A percentile compares a stretch with the other conserved stretches of the same genome.
Conservation (phyloP, 352 stramenopile genomes). For the Phytophthora quininea region DNA sequence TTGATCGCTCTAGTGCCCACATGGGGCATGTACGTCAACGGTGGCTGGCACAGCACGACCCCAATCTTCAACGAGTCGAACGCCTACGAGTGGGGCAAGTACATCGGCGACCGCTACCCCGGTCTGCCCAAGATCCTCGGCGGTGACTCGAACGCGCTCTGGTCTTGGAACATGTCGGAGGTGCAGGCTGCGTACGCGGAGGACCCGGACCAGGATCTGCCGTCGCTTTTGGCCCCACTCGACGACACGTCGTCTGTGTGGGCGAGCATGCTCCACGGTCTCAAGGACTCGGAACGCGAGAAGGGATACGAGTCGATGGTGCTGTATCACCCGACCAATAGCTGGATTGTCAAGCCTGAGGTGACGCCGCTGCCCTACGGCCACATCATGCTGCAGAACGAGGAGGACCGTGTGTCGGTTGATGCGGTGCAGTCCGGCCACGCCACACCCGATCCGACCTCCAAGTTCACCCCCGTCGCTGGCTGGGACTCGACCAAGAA, state of each 20-base stretch:
- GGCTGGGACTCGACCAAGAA: constrained; percentile 10
- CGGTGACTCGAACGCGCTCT: constrained; percentile 19
- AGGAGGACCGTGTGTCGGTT: constrained; percentile 19
- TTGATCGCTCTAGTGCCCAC: constrained; percentile 19
- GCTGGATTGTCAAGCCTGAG: constrained; percentile 19
- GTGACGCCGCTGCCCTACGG: constrained; percentile 14
- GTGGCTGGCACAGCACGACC: constrained; percentile 9
- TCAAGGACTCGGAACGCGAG: constrained; percentile 14
- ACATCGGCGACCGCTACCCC: constrained; percentile 18
- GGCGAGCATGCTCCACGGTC: constrained; percentile 16
- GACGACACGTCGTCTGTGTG: constrained; percentile 30
- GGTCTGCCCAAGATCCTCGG: constrained; percentile 30
- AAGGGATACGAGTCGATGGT: constrained; percentile 23
- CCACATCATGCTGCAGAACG: constrained; percentile 21
- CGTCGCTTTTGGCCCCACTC: constrained; percentile 12
- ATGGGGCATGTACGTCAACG: constrained; percentile 19
- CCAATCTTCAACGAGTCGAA: constrained; percentile 25
- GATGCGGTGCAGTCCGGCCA: constrained; percentile 23
- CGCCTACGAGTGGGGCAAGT: constrained; percentile 17
- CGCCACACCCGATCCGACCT: not conserved
- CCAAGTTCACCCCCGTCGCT: constrained; percentile 7
- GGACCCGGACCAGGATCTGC: constrained; percentile 13
- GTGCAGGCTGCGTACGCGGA: constrained; percentile 12
- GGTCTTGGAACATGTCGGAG: constrained; percentile 19
- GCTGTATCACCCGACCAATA: constrained; percentile 19